These are phyloP conservation scores for Neofusicoccum laricinum DNA, from an alignment of 2,329 filamentous ascomycete species.

Conservation along the genomic window DNA sequence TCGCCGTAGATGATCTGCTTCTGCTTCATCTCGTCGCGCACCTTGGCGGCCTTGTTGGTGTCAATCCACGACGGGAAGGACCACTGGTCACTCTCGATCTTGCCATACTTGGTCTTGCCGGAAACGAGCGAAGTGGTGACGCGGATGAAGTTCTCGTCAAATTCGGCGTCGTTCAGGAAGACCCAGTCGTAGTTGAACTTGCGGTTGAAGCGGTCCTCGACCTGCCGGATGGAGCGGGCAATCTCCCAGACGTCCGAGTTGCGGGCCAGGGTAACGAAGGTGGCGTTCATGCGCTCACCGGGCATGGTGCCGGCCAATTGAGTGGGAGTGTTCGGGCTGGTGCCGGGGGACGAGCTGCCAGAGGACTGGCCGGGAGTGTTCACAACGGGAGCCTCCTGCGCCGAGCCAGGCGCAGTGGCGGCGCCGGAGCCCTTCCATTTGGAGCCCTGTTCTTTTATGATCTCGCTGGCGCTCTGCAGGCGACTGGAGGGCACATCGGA, in stretches of 20 bases:
- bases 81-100: slow-evolving; percentile 91
- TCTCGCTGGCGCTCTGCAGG: slow-evolving; percentile 31
- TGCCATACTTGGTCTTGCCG: slow-evolving; percentile 85
- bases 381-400: not conserved
- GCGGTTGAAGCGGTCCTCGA: slow-evolving; percentile 97
- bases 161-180: slow-evolving; percentile 94
- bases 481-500: slow-evolving; percentile 42
- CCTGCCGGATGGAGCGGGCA: slow-evolving; percentile 87
- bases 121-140: slow-evolving; percentile 87
- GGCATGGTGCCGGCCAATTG: slow-evolving; percentile 49
- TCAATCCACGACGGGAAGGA: slow-evolving; percentile 96
- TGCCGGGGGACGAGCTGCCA: slow-evolving; percentile 18
- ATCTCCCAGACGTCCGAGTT: slow-evolving; percentile 97
- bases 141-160: slow-evolving; percentile 90
- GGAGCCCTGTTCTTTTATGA: slow-evolving; percentile 29
- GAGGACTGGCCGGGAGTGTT: not conserved
- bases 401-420: slow-evolving; percentile 1
- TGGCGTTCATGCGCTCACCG: slow-evolving; percentile 86
- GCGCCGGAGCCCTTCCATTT: slow-evolving; percentile 18
- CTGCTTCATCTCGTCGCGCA: slow-evolving; percentile 89
- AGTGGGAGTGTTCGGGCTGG: slow-evolving; percentile 31
- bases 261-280: slow-evolving; percentile 91
- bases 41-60: slow-evolving; percentile 84
- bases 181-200: slow-evolving; percentile 99
- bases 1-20: slow-evolving; percentile 98